Evolutionary conservation across 768 basidiomycete species (phyloP), one percentile per base, ranked within the genome.

Genomic region (Lentinula boryana): DNA sequence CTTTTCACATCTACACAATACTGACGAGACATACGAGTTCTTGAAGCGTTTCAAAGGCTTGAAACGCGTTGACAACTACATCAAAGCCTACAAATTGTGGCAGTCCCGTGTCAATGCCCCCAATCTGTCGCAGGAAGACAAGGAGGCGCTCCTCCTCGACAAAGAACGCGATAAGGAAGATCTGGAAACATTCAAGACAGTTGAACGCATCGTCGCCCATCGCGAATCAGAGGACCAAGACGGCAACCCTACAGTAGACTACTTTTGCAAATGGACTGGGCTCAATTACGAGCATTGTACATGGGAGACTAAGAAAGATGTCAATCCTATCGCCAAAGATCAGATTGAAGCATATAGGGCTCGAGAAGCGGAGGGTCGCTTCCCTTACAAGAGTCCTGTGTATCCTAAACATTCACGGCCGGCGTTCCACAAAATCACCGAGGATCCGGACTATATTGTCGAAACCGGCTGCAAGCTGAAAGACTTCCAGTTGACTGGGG

Each of bases 11-110:
- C 81, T 98, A 15, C 97, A 98, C 78, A 98, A 99, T 70, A 99
- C 97, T n/a, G 96, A 98, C 70, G 97, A 99, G 75, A 88, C 88
- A 15, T 97, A 98, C 78, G 88, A 94, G 69, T 98, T 96, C 74
- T 78, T 98, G 62, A 98, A 96, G 73, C 85, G 90, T 27, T 98
- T 90, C 83, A 91, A 88, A 70, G 97, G 97, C 31, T 80, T 97
- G 66, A 98, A 98, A 74, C 91, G 95, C 55, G 93, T 99, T 63
- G 97, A 98, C 76, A 98, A 99, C 75, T 99, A 98, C 74, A 97
- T 99, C 83, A 96, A 95, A 70, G 83, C 84, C 36, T 91, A 89
- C 76, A 91, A 89, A 69, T 67, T 71, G 0, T 93, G 91, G 77
- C 84, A 89, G 64, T 77, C 82, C 27, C 83, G 84, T 51, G 78